Evolutionary conservation across 2,329 filamentous ascomycete species (phyloP), one percentile per base, ranked within the genome.

Genomic region (Verticillium nonalfalfae): DNA sequence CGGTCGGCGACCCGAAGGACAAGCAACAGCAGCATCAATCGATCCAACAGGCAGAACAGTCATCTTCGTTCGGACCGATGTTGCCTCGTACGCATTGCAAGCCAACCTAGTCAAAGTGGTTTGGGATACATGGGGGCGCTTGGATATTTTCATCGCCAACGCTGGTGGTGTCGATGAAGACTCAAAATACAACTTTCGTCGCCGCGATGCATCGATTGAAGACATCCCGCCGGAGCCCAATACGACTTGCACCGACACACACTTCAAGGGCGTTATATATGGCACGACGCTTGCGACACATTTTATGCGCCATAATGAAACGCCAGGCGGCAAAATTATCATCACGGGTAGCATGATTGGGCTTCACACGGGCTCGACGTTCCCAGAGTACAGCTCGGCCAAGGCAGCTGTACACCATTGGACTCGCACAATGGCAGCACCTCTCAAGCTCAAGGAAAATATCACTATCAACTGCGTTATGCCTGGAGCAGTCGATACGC

Each of bases 181-280:
- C n/a, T 80, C 78, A n/a, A 65, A 79, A 33, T 83, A 79, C 69
- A 76, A 81, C 56, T 63, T 71, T 7, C 57, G 61, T n/a, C 62
- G 66, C 52, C 64, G 59, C 31, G 31, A 33, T 14, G 60, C 39
- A 3, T 34, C 57, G 11, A 15, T 58, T n/a, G 57, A 58, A 21
- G 57, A 58, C 18, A 65, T 80, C 33, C 80, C 80, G 2, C 70
- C 78, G 0, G 74, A 74, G 62, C 81, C 80, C 2, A 74, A 82
- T 64, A 65, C 79, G 2, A 60, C 66, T 1, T 76, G 75, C 61
- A 81, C 79, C 1, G 80, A 84, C 64, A 70, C 81, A 26, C 75
- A 81, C 66, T 79, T 78, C 69, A 83, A 82, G 67, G 78, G 78
- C 5, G 76, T 84, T 1, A 67, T 83, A 0, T 82, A 82, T 60